These are phyloP conservation scores for Priceomyces melissophilus DNA, from an alignment of 805 yeast species.

Conservation along the genomic window DNA sequence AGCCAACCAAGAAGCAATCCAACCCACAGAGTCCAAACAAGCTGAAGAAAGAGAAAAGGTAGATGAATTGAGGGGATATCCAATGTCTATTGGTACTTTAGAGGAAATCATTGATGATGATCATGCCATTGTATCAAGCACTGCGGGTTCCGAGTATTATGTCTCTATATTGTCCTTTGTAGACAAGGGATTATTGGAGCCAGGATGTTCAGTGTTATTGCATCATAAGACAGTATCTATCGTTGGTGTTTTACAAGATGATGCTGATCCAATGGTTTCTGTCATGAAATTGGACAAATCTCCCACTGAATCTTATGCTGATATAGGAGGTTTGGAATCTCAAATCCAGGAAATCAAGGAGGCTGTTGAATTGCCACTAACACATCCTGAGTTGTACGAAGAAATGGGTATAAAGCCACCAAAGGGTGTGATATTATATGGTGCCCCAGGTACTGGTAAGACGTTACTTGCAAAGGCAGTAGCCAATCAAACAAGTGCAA, in stretches of 20 bases:
- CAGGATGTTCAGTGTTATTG: constrained; percentile 91
- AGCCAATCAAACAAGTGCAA: constrained; percentile 96
- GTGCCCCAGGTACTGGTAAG: constrained; percentile 98
- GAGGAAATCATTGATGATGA: constrained; percentile 98
- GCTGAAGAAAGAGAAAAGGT: constrained; percentile 94
- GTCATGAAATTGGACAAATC: constrained; percentile 98
- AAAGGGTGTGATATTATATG: constrained; percentile 94
- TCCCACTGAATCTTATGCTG: constrained; percentile 94
- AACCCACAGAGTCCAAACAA: constrained; percentile 94
- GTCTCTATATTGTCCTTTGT: constrained; percentile 95
- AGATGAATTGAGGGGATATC: constrained; percentile 93
- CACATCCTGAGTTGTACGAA: constrained; percentile 95
- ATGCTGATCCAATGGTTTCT: constrained; percentile 95
- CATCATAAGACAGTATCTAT: constrained; percentile 95
- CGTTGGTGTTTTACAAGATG: constrained; percentile 98
- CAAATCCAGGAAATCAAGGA: constrained; percentile 98
- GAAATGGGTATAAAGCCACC: constrained; percentile 99
- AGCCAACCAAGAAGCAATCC: constrained; percentile 87
- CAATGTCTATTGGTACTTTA: constrained; percentile 92
- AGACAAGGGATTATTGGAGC: constrained; percentile 92
- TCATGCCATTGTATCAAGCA: constrained; percentile 94
- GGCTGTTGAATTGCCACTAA: constrained; percentile 90
- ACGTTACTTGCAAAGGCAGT: constrained; percentile 95
- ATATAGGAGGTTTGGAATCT: constrained; percentile 92
- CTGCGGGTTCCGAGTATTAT: constrained; percentile 96